These are phyloP conservation scores for Cutaneotrichosporon cavernicola DNA, from an alignment of 1,284 basidiomycete species.

Conservation along the genomic window DNA sequence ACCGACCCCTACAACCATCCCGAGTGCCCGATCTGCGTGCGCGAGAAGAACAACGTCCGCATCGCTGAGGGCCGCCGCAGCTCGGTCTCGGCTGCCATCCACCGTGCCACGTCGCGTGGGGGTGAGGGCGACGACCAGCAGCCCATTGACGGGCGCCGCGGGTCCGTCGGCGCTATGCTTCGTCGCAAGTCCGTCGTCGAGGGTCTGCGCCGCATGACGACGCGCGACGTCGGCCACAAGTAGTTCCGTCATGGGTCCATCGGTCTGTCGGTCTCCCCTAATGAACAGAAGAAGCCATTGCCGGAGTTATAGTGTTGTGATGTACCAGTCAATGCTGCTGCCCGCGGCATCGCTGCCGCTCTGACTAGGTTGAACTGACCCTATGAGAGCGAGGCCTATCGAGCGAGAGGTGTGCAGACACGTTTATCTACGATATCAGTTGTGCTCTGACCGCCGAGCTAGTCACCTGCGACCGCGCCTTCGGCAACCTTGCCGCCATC, in stretches of 20 bases:
- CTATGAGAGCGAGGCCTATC: background rate
- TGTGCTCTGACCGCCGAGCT: background rate
- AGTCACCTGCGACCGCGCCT: background rate
- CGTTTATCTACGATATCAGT: background rate
- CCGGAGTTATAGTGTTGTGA: conserved; percentile 2
- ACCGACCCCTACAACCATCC: conserved; percentile 47
- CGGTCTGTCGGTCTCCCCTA: background rate
- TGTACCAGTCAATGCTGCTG: background rate
- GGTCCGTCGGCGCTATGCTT: conserved; percentile 23
- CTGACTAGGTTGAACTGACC: background rate
- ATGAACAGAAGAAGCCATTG: background rate
- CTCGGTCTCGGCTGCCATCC: conserved; percentile 14
- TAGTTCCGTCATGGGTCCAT: background rate
- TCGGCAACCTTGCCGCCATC: background rate
- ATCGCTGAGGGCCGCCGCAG: conserved; percentile 19
- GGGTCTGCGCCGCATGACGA: conserved; percentile 18
- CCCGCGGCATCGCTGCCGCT: background rate
- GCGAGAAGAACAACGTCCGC: conserved; percentile 20
- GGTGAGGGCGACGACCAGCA: background rate
- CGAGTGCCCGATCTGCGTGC: conserved; percentile 27
- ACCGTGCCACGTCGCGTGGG: conserved; percentile 16
- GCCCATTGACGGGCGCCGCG: conserved; percentile 11
- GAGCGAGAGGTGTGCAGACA: background rate
- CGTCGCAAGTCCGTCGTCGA: conserved; percentile 20
- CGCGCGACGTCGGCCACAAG: conserved; percentile 17